These are phyloP conservation scores for Gracilaria vermiculophylla DNA, from an alignment of 23 red algal genomes.

Conservation along the genomic window DNA sequence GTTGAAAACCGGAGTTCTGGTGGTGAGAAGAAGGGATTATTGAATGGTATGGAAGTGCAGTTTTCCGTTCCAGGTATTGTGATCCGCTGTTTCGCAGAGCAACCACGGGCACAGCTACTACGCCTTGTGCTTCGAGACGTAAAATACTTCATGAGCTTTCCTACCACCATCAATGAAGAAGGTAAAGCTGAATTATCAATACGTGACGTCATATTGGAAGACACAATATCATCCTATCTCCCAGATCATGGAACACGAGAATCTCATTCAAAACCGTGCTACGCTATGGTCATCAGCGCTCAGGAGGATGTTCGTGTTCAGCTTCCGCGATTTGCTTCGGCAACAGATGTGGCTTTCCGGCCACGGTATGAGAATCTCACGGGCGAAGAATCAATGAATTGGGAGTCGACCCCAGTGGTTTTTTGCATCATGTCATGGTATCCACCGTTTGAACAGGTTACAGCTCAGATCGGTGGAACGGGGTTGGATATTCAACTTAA, in stretches of 20 bases:
- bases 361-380: not conserved
- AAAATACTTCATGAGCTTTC: not conserved
- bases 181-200: constrained; percentile 18
- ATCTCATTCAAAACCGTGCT: not conserved
- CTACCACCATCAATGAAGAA: not conserved
- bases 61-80: constrained; percentile 34
- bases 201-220: constrained; percentile 33
- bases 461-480: constrained; percentile 7
- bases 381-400: not conserved
- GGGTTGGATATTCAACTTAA: constrained; percentile 32
- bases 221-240: constrained; percentile 47
- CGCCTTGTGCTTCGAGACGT: constrained; percentile 47
- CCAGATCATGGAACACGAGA: constrained; percentile 9
- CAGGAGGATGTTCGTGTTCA: not conserved
- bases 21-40: not conserved
- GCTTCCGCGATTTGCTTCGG: not conserved
- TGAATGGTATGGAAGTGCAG: not conserved
- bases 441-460: constrained; percentile 19
- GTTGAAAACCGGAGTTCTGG: not conserved
- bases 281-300: not conserved
- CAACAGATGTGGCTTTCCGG: not conserved
- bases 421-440: constrained; percentile 17
- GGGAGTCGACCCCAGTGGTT: not conserved
- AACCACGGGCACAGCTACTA: constrained; percentile 37
- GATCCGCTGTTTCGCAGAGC: constrained; percentile 32